These are phyloP conservation scores for Microcos paniculata DNA, from an alignment of 345 rosid species.

Conservation along the genomic window DNA sequence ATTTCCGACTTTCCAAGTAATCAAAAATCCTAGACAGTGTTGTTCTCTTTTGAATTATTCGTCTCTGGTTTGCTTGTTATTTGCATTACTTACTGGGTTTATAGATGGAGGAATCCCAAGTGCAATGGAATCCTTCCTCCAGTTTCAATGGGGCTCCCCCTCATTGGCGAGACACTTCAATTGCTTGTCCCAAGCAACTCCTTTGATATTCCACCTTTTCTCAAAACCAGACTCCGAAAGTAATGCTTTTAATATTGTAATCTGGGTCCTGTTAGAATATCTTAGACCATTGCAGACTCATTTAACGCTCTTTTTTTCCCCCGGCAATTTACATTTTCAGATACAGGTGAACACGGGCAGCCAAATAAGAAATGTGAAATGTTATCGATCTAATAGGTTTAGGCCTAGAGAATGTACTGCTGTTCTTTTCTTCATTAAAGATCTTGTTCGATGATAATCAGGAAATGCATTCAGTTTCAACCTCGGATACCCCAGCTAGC, in stretches of 20 bases:
- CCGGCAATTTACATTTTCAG: constrained; percentile 25
- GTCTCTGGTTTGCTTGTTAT: constrained; percentile 4
- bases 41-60: neutral
- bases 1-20: too few relatives aligned
- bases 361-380: too few relatives aligned
- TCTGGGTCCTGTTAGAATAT: neutral
- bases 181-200: constrained; percentile 17
- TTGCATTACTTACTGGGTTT: neutral
- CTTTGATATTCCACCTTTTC: constrained; percentile 23
- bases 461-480: constrained; percentile 33
- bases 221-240: constrained; percentile 21
- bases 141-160: constrained; percentile 29
- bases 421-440: too few relatives aligned
- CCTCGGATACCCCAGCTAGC: constrained; percentile 30
- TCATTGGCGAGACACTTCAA: constrained; percentile 30
- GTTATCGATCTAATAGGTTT: too few relatives aligned
- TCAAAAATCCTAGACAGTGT: neutral
- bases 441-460: neutral
- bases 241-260: neutral
- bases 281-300: too few relatives aligned
- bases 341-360: too few relatives aligned
- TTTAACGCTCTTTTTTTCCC: too few relatives aligned
- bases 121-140: constrained; percentile 26
- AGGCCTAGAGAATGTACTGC: constrained; percentile 26
- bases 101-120: constrained; percentile 17